These are phyloP conservation scores for Dictyophora rubrovolvata DNA, from an alignment of 768 basidiomycete species.

Conservation along the genomic window DNA sequence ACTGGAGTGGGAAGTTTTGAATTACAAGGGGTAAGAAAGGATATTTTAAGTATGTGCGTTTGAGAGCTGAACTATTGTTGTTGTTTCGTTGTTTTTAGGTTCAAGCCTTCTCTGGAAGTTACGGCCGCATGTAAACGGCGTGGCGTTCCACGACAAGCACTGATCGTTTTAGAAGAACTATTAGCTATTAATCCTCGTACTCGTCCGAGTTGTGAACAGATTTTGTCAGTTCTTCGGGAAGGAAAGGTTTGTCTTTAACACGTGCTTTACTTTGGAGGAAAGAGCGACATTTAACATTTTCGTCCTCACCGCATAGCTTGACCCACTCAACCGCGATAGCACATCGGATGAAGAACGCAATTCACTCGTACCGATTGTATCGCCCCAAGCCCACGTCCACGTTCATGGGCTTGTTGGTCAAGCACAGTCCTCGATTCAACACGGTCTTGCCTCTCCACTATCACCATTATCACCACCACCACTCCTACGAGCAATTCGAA, in stretches of 20 bases:
- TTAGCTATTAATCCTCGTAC: slow-evolving; percentile 47
- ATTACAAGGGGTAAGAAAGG: slow-evolving; percentile 57
- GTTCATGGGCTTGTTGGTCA: too few relatives aligned
- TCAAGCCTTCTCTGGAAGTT: slow-evolving; percentile 41
- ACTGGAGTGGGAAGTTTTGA: slow-evolving; percentile 62
- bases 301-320: neutral
- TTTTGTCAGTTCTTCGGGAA: slow-evolving; percentile 56
- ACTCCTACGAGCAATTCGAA: neutral
- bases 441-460: too few relatives aligned
- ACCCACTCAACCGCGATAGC: slow-evolving; percentile 2
- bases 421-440: too few relatives aligned
- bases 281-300: neutral
- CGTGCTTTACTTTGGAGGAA: neutral
- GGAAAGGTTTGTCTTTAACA: slow-evolving; percentile 49
- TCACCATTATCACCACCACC: neutral
- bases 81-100: too few relatives aligned
- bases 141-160: slow-evolving; percentile 59
- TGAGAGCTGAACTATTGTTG: slow-evolving; percentile 1
- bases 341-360: slow-evolving; percentile 2
- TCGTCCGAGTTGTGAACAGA: slow-evolving; percentile 67
- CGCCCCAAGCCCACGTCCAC: neutral
- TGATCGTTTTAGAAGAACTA: slow-evolving; percentile 65
- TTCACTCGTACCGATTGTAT: neutral
- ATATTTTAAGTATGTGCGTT: neutral
- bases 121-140: slow-evolving; percentile 54